A percentile compares a stretch with the other conserved stretches of the same genome.
Conservation (phyloP, 1,284 basidiomycete genomes). For the Leccinum fallax region DNA sequence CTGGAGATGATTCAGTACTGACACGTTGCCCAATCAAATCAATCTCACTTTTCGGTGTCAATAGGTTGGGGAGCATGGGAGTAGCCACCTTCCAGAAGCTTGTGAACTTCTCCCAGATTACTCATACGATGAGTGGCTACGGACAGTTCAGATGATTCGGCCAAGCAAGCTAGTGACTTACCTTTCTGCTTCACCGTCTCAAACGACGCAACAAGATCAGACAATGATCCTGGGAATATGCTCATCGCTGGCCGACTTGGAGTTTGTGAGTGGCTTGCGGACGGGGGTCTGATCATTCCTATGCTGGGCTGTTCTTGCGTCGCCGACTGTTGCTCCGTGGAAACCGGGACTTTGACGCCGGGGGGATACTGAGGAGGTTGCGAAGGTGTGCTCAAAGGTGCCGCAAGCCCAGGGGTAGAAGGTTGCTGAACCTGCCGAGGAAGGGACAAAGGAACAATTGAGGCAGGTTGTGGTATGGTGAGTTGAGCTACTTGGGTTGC, state of each 20-base stretch:
- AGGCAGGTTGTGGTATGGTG: conserved; percentile 28
- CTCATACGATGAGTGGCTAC: conserved; percentile 82
- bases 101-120: conserved; percentile 87
- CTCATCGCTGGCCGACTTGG: conserved; percentile 39
- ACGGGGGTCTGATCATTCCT: conserved; percentile 42
- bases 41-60: conserved; percentile 89
- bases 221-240: conserved; percentile 80
- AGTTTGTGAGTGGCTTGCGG: conserved; percentile 41
- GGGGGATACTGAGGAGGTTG: conserved; percentile 64
- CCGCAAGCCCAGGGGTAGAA: conserved; percentile 29
- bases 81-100: conserved; percentile 90
- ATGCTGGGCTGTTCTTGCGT: conserved; percentile 29
- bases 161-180: conserved; percentile 38
- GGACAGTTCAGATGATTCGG: conserved; percentile 5
- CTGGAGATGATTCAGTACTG: conserved; percentile 43
- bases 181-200: conserved; percentile 96
- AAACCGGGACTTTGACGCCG: conserved; percentile 59
- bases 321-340: conserved; percentile 35
- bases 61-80: conserved; percentile 88
- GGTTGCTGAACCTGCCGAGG: conserved; percentile 64
- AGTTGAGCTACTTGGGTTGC: conserved; percentile 34
- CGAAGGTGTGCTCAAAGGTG: conserved; percentile 28
- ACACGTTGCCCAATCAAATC: conserved; percentile 1
- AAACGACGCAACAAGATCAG: conserved; percentile 93
- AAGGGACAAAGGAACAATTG: conserved; percentile 53